These are phyloP conservation scores for Adansonia gregorii DNA, from an alignment of 441 rosid genomes.

Conservation along the genomic window DNA sequence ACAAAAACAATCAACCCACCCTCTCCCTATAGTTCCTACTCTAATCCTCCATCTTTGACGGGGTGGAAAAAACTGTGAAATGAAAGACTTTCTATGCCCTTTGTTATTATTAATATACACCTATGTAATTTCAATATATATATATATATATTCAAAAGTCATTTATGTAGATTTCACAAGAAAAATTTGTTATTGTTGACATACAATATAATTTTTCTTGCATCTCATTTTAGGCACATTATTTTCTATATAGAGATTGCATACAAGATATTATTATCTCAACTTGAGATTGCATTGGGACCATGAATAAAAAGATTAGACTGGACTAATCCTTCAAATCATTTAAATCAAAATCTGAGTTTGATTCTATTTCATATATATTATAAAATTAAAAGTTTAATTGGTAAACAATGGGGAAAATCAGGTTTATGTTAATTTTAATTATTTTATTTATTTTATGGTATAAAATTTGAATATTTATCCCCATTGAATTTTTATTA, in stretches of 20 bases:
- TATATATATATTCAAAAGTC: neutral
- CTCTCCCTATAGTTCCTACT: constrained; percentile 36
- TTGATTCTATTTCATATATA: no score
- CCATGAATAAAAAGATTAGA: neutral
- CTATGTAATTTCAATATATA: neutral
- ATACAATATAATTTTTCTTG: neutral
- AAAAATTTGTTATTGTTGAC: neutral
- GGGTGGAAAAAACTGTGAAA: constrained; percentile 32
- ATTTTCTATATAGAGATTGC: neutral
- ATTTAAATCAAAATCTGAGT: no score
- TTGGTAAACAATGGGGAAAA: no score
- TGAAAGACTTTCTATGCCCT: constrained; percentile 10
- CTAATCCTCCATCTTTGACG: constrained; percentile 41
- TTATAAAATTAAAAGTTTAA: no score
- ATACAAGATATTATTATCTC: neutral
- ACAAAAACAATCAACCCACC: constrained; percentile 40
- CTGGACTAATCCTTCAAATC: no score
- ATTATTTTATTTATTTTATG: no score
- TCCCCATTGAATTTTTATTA: no score
- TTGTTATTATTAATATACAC: neutral
- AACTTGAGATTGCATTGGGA: constrained; percentile 27
- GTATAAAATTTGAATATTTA: no score
- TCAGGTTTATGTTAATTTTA: no score
- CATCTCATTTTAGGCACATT: neutral
- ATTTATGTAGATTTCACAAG: neutral